Base-by-base conservation (phyloP, 2,329 filamentous ascomycete species). In the Tolypocladium sp. region DNA sequence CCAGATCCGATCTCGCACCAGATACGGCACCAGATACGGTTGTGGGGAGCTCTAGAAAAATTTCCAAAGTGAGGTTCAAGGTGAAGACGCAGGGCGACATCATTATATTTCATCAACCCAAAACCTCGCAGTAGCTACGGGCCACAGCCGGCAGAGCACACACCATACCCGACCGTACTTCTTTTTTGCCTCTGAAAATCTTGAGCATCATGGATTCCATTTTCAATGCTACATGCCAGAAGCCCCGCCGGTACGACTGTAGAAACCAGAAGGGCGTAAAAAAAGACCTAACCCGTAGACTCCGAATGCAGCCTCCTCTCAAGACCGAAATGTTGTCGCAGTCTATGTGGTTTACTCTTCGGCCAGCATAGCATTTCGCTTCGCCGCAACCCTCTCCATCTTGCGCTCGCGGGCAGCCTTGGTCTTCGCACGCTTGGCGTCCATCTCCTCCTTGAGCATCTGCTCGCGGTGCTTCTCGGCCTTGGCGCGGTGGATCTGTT, bases 381-480 rank as follows among this genome's bases (percentile, higher is more conserved):
- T 99, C 79, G 89, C 88, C 76, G 83, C 79, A 77, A 89, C 85
- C 81, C 95, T 90, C 85, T 96, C 91, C 81, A 88, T 81, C 88
- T 94, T 94, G 85, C 94, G 89, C 89, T 97, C 94, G 82, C 94
- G 92, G 73, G 94, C 94, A 76, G 94, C 94, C 92, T 97, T 97
- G 88, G 92, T 97, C 92, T 96, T 97, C 79, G 92, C 91, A 83
- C 94, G 92, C 89, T 96, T 97, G 85, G 90, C 91, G 78, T 97
- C 94, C 94, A 99, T 99, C 85, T 97, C 92, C 78, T 97, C 92
- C 89, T 96, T 93, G 80, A 99, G 87, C 75, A 87, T 81, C 82
- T 87, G 87, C 89, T 97, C 94, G 80, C 94, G 94, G 68, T 87
- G 86, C 85, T 96, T 95, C 91, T 99, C 94, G 73, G 94, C 94